phyloP scores from a whole-genome alignment of 441 rosid species.

The Jatropha podagrica region DNA sequence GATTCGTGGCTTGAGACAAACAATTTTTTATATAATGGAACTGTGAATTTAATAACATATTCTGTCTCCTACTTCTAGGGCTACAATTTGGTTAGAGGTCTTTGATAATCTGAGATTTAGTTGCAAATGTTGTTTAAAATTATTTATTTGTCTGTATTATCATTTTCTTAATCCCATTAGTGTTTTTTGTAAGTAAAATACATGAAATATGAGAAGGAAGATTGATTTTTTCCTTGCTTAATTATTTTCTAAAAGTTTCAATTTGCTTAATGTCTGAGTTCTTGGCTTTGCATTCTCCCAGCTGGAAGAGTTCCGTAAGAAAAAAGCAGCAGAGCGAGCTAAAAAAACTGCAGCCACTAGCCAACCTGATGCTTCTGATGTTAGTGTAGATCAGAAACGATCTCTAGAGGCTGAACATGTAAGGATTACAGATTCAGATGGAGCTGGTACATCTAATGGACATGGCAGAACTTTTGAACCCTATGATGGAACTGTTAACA shows the following conservation, averaged over 20 bases:
- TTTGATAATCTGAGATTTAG: neutral
- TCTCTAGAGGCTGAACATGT: constrained; percentile 40
- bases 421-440: constrained; percentile 47
- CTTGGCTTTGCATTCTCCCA: constrained; percentile 30
- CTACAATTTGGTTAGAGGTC: neutral
- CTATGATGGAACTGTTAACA: constrained; percentile 17
- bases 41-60: neutral
- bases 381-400: constrained; percentile 32
- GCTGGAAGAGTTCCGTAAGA: constrained; percentile 98
- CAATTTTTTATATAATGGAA: neutral
- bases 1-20: neutral
- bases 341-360: constrained; percentile 52
- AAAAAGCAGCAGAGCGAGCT: constrained; percentile 86
- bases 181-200: neutral
- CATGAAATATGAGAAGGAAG: neutral
- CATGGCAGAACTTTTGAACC: constrained; percentile 30
- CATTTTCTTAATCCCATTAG: neutral
- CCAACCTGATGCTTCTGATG: constrained; percentile 42
- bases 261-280: constrained; percentile 8
- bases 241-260: neutral
- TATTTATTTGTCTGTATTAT: neutral
- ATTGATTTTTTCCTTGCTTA: neutral
- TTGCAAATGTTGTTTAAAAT: neutral
- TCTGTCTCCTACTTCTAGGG: neutral
- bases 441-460: constrained; percentile 53